phyloP scores from a whole-genome alignment of 2,329 filamentous ascomycete genomes.

The Fonsecaea erecta region DNA sequence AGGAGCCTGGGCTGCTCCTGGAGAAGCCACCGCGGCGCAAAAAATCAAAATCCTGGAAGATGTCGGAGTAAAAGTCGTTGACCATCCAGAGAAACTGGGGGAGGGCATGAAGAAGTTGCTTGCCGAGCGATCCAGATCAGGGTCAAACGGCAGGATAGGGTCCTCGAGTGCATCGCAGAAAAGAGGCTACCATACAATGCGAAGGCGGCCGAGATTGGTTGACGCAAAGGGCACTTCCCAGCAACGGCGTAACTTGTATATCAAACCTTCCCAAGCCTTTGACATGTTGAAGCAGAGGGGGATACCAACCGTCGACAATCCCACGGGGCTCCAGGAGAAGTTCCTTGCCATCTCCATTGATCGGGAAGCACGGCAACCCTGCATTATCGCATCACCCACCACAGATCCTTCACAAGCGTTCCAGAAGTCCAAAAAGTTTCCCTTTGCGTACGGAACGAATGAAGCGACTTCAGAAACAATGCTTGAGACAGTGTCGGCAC shows the following conservation, averaged over 20 bases:
- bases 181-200: conserved; percentile 58
- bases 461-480: conserved; percentile 52
- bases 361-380: conserved; percentile 65
- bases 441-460: conserved; percentile 63
- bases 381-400: conserved; percentile 65
- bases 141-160: conserved; percentile 42
- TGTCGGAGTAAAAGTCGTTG: conserved; percentile 71
- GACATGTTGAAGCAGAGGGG: conserved; percentile 60
- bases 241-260: conserved; percentile 60
- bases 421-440: conserved; percentile 58
- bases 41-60: conserved; percentile 70
- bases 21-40: conserved; percentile 66
- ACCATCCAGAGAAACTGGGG: conserved; percentile 77
- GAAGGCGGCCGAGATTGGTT: conserved; percentile 38
- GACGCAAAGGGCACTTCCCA: conserved; percentile 2
- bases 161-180: conserved; percentile 47
- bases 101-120: conserved; percentile 68
- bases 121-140: conserved; percentile 43
- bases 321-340: conserved; percentile 47
- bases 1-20: conserved; percentile 71
- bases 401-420: conserved; percentile 50
- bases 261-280: conserved; percentile 59
- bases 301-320: conserved; percentile 50
- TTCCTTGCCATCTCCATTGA: conserved; percentile 70
- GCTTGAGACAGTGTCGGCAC: conserved; percentile 48